Evolutionary conservation across 257 asterid species (phyloP).

Genomic region (Ballota nigra): DNA sequence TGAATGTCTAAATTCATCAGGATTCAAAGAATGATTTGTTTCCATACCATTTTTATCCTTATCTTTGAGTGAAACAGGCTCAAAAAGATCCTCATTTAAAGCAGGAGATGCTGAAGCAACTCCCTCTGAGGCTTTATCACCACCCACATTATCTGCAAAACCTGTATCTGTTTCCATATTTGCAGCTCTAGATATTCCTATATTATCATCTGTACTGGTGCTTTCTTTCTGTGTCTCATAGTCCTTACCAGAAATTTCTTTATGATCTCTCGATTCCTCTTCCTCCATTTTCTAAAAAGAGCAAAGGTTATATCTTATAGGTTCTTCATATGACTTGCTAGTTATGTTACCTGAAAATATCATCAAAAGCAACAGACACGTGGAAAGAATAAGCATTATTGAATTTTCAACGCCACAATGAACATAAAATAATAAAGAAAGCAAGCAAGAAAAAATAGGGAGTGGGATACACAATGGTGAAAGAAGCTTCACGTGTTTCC

Average conservation of each 20-base stretch:
- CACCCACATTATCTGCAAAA: slow-evolving; percentile 33
- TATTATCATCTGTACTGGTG: slow-evolving; percentile 30
- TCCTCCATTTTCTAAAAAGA: slow-evolving; percentile 57
- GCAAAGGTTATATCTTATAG: slow-evolving; percentile 7
- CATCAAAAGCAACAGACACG: slow-evolving; percentile 18
- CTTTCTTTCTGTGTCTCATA: slow-evolving; percentile 30
- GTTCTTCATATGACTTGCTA: slow-evolving; percentile 28
- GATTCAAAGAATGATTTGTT: slow-evolving; percentile 34
- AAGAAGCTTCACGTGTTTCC: slow-evolving; percentile 1
- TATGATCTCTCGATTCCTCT: slow-evolving; percentile 44
- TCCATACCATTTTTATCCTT: slow-evolving; percentile 46
- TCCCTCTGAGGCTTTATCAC: slow-evolving; percentile 42
- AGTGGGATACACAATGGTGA: not conserved
- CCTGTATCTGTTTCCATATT: slow-evolving; percentile 17
- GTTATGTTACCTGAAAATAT: slow-evolving; percentile 32
- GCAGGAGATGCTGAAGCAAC: slow-evolving; percentile 39
- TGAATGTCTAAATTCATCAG: slow-evolving; percentile 48
- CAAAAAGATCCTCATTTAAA: slow-evolving; percentile 58
- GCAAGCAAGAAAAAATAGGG: not conserved
- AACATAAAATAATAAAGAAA: not conserved
- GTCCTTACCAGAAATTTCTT: slow-evolving; percentile 37
- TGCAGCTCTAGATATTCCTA: slow-evolving; percentile 30
- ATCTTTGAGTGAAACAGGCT: slow-evolving; percentile 70
- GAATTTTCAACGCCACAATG: slow-evolving; percentile 2
- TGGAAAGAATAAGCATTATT: not conserved